A percentile compares a stretch with the other conserved stretches of the same genome.
phyloP scores from a whole-genome alignment of 2,329 filamentous ascomycete species.

The Phaeoacremonium minimum region DNA sequence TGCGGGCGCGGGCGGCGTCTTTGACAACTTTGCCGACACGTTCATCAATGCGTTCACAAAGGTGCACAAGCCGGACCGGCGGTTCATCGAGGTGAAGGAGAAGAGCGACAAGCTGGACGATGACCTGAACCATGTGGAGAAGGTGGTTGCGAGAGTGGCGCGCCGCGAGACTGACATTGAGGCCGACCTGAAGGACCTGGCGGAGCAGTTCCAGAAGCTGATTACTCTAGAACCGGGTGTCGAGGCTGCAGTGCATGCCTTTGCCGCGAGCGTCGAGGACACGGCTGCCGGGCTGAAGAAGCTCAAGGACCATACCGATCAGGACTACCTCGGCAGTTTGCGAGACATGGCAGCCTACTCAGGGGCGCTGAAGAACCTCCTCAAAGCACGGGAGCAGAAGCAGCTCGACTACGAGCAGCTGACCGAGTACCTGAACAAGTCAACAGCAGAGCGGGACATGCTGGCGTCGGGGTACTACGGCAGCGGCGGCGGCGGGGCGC shows the following conservation, averaged over 20 bases:
- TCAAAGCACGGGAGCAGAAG: constrained; percentile 94
- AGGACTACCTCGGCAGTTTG: constrained; percentile 88
- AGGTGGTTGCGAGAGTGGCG: constrained; percentile 88
- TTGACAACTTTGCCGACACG: constrained; percentile 92
- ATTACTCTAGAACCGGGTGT: constrained; percentile 85
- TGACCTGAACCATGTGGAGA: constrained; percentile 88
- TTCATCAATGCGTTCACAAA: constrained; percentile 98
- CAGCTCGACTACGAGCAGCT: constrained; percentile 96
- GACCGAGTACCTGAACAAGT: constrained; percentile 92
- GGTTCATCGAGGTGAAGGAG: constrained; percentile 91
- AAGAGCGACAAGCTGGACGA: constrained; percentile 92
- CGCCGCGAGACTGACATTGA: constrained; percentile 85
- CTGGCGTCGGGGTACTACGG: constrained; percentile 58
- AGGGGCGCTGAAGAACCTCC: constrained; percentile 75
- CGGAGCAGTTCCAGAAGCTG: constrained; percentile 91
- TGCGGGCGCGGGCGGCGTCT: constrained; percentile 62
- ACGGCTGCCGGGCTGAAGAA: constrained; percentile 71
- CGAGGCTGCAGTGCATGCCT: constrained; percentile 75
- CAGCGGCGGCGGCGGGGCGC: constrained; percentile 32
- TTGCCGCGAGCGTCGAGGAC: constrained; percentile 81
- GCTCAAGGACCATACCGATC: constrained; percentile 89
- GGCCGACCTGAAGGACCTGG: constrained; percentile 81
- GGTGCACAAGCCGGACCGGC: constrained; percentile 88
- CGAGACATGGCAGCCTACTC: constrained; percentile 97
- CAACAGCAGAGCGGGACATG: constrained; percentile 78